Conservation (phyloP, 768 basidiomycete species). For the Boletus rufocinnamomeus region DNA sequence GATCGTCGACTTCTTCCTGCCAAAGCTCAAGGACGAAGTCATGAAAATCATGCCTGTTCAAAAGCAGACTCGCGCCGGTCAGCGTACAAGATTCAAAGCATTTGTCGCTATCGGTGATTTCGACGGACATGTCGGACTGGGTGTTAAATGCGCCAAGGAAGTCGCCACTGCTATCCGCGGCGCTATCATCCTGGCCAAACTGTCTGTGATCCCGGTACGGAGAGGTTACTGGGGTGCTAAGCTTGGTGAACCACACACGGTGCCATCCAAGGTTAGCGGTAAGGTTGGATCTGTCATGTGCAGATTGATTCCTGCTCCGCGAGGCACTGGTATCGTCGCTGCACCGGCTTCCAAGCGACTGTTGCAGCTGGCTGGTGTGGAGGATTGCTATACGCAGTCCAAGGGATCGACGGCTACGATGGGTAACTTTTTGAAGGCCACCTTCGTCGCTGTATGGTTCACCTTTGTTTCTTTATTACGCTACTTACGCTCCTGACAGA, state of each 20-base stretch:
- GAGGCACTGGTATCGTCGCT: slow-evolving; percentile 99
- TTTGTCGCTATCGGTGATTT: slow-evolving; percentile 99
- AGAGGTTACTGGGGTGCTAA: slow-evolving; percentile 99
- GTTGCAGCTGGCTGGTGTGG: slow-evolving; percentile 95
- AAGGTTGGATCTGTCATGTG: slow-evolving; percentile 99
- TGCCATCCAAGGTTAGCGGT: slow-evolving; percentile 97
- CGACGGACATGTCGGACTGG: slow-evolving; percentile 98
- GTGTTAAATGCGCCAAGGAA: slow-evolving; percentile 99
- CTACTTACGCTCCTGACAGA: slow-evolving; percentile 44
- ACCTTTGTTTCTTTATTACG: not conserved
- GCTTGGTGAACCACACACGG: slow-evolving; percentile 98
- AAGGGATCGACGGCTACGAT: slow-evolving; percentile 98
- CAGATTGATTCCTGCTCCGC: slow-evolving; percentile 96
- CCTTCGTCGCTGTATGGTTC: slow-evolving; percentile 79
- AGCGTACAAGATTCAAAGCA: slow-evolving; percentile 99
- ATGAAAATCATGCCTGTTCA: slow-evolving; percentile 99
- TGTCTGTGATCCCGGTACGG: slow-evolving; percentile 96
- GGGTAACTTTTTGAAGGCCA: slow-evolving; percentile 99
- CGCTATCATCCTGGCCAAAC: slow-evolving; percentile 98
- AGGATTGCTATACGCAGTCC: slow-evolving; percentile 97
- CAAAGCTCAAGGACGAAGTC: slow-evolving; percentile 98
- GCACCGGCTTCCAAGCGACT: slow-evolving; percentile 97
- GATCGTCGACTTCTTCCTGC: slow-evolving; percentile 99
- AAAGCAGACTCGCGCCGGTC: slow-evolving; percentile 99
- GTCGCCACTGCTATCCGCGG: slow-evolving; percentile 99